Conservation (phyloP, 2,329 filamentous ascomycete species). For the Epichloe baconii region DNA sequence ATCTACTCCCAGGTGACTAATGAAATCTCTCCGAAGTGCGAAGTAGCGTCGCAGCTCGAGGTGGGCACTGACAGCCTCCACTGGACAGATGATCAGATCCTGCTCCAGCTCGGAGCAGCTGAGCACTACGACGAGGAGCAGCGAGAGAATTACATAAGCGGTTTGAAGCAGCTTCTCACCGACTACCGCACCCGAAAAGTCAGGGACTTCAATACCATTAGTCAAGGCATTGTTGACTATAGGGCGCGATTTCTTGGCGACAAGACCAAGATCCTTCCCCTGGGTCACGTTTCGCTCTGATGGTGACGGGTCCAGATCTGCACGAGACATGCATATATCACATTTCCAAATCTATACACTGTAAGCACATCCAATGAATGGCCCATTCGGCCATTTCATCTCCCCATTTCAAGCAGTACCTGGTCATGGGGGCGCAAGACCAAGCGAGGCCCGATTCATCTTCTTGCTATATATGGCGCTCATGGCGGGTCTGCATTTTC, state of each 20-base stretch:
- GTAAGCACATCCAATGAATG: constrained; percentile 3
- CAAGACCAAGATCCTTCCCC: constrained; percentile 46
- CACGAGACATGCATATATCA: neutral
- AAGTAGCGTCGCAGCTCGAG: constrained; percentile 11
- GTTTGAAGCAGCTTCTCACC: constrained; percentile 47
- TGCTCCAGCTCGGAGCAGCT: constrained; percentile 56
- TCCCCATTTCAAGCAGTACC: neutral
- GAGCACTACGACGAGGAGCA: constrained; percentile 51
- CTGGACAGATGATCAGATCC: constrained; percentile 55
- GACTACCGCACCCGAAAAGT: constrained; percentile 46
- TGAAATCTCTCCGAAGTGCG: constrained; percentile 5
- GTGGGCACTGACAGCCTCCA: constrained; percentile 34
- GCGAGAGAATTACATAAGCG: constrained; percentile 47
- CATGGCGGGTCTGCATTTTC: neutral
- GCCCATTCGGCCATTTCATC: neutral
- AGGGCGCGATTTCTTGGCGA: constrained; percentile 52
- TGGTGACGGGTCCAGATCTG: neutral
- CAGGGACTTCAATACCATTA: constrained; percentile 54
- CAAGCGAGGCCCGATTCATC: neutral
- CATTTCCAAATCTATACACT: neutral
- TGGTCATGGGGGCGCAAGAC: neutral
- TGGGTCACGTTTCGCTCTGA: constrained; percentile 32
- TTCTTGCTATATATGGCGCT: neutral
- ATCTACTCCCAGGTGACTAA: constrained; percentile 8
- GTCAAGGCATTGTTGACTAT: constrained; percentile 53